Conservation (phyloP, 1,284 basidiomycete species). For the Athelia psychrophila region DNA sequence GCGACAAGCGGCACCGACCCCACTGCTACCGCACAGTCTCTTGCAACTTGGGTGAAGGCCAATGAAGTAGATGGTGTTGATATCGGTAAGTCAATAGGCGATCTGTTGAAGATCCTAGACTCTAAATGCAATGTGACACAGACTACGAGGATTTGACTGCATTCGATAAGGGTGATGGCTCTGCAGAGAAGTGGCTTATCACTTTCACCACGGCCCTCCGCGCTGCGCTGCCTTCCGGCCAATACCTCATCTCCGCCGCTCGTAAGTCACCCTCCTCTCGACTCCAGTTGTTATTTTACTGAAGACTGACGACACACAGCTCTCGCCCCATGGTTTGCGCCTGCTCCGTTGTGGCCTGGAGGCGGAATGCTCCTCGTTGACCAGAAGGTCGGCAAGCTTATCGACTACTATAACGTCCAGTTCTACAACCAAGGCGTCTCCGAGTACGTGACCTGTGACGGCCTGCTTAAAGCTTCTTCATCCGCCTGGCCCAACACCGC, state of each 20-base stretch:
- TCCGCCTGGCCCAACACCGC: slow-evolving; percentile 16
- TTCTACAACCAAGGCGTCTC: slow-evolving; percentile 20
- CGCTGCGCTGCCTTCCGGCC: slow-evolving; percentile 13
- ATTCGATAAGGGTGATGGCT: slow-evolving; percentile 23
- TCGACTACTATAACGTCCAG: slow-evolving; percentile 7
- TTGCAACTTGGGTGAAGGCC: slow-evolving; percentile 18
- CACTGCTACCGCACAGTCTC: slow-evolving; percentile 9
- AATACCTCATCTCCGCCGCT: slow-evolving; percentile 21
- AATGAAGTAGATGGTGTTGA: slow-evolving; percentile 30
- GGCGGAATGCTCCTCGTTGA: slow-evolving; percentile 18
- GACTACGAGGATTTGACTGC: slow-evolving; percentile 29
- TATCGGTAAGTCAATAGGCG: slow-evolving; percentile 16
- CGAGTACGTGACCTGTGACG: slow-evolving; percentile 16
- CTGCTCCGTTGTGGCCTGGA: slow-evolving; percentile 22
- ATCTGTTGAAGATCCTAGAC: slow-evolving; percentile 6
- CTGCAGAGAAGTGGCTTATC: slow-evolving; percentile 18
- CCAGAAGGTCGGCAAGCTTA: slow-evolving; percentile 13
- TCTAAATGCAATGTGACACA: slow-evolving; percentile 33
- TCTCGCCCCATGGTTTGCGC: slow-evolving; percentile 15
- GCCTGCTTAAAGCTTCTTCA: slow-evolving; percentile 14
- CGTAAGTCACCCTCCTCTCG: background rate
- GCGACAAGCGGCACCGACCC: slow-evolving; percentile 14
- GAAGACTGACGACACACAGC: background rate
- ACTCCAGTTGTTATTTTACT: too few species aligned
- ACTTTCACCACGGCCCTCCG: slow-evolving; percentile 22